Conservation (phyloP, 129 eudicot species). For the Chrysanthemum makinoi region DNA sequence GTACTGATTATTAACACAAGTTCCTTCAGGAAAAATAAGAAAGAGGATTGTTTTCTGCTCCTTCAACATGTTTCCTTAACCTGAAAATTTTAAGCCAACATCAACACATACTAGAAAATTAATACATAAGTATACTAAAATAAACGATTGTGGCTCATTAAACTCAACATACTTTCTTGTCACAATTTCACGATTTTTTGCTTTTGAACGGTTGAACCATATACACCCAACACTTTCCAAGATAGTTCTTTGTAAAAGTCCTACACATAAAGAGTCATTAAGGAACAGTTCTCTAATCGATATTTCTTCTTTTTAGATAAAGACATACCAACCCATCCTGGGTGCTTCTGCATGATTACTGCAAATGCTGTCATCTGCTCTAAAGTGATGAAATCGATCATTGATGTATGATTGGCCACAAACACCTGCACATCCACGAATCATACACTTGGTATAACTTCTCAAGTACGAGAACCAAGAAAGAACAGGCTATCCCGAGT, state of each 20-base stretch:
- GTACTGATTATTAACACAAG: constrained; percentile 96
- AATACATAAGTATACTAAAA: not conserved
- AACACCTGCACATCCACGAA: constrained; percentile 57
- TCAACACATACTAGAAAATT: not conserved
- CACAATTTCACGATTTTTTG: no score
- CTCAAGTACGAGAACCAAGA: not conserved
- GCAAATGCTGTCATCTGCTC: constrained; percentile 98
- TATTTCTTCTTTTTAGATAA: not conserved
- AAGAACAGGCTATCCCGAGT: not conserved
- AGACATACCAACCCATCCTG: constrained; percentile 86
- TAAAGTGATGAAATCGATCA: constrained; percentile 86
- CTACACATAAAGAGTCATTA: not conserved
- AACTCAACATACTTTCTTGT: constrained; percentile 11
- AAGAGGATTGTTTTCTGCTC: no score
- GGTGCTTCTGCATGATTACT: constrained; percentile 95
- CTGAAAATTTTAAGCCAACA: constrained; percentile 1
- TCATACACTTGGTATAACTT: not conserved
- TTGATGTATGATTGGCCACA: constrained; percentile 94
- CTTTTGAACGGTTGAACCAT: no score
- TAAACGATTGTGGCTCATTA: not conserved
- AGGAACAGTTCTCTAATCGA: not conserved
- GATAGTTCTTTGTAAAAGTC: no score
- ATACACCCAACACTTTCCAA: no score
- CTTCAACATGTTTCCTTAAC: no score
- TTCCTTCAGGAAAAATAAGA: constrained; percentile 90